Percentiles rank a stretch among this genome's conserved stretches.
Conservation (phyloP, 2,329 filamentous ascomycete genomes). For the Ciborinia camelliae region DNA sequence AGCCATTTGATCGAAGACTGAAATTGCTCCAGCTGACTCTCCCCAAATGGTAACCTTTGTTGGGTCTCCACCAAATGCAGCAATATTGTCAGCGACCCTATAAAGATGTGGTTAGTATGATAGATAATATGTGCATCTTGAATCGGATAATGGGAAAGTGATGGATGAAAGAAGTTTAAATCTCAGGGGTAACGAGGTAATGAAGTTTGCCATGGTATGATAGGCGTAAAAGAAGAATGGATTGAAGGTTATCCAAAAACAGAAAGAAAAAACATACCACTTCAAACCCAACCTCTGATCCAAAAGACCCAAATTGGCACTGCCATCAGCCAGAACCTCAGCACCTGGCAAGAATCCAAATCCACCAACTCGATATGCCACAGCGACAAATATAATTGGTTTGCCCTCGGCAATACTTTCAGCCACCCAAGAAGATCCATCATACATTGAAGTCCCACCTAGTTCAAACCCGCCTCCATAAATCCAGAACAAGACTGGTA, state of each 20-base stretch:
- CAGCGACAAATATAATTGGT: slow-evolving; percentile 69
- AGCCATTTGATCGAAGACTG: slow-evolving; percentile 71
- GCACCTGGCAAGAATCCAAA: slow-evolving; percentile 72
- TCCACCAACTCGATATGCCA: slow-evolving; percentile 73
- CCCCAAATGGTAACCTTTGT: slow-evolving; percentile 45
- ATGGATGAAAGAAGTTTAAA: too few species aligned
- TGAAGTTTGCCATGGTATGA: background rate
- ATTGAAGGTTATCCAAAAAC: background rate
- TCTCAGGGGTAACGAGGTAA: background rate
- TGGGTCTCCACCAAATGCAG: slow-evolving; percentile 64
- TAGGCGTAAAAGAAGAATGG: background rate
- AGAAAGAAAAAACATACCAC: slow-evolving; percentile 46
- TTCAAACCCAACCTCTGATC: slow-evolving; percentile 71
- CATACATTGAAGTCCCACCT: slow-evolving; percentile 51
- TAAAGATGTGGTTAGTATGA: background rate
- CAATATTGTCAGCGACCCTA: slow-evolving; percentile 68
- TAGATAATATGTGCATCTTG: background rate
- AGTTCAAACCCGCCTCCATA: slow-evolving; percentile 64
- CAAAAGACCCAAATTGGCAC: slow-evolving; percentile 66
- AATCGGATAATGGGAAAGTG: background rate
- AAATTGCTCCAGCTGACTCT: slow-evolving; percentile 61
- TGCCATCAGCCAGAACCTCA: slow-evolving; percentile 64
- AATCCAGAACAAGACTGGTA: slow-evolving; percentile 70
- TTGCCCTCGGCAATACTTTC: slow-evolving; percentile 49
- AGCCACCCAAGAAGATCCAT: slow-evolving; percentile 47